Conservation (phyloP, 148 eudicot genomes). For the Pharnaceum exiguum region DNA sequence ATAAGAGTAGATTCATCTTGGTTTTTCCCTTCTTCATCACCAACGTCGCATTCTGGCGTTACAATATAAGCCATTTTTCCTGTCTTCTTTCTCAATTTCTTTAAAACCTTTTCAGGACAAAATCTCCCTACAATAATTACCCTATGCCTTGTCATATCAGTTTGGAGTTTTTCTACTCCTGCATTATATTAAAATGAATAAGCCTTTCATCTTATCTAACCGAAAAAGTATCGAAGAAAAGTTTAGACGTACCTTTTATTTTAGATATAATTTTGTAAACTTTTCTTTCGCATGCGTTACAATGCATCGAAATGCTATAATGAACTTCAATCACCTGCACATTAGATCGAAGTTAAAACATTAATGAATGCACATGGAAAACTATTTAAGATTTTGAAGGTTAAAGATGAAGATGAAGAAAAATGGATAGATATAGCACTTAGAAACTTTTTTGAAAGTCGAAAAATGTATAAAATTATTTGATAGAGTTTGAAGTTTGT, state of each 20-base stretch:
- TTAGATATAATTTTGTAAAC: constrained; percentile 30
- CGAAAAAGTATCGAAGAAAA: background rate
- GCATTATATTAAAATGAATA: no score
- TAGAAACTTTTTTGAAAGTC: no score
- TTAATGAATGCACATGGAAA: no score
- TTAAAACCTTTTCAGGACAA: constrained; percentile 20
- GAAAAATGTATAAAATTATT: no score
- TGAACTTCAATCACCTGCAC: constrained; percentile 25
- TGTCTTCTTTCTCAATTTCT: constrained; percentile 29
- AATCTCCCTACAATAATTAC: constrained; percentile 21
- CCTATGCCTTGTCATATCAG: constrained; percentile 27
- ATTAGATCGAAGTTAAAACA: no score
- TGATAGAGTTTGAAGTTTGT: no score
- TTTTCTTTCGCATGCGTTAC: constrained; percentile 35
- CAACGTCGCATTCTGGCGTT: background rate
- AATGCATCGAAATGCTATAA: constrained; percentile 28
- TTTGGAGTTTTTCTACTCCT: constrained; percentile 32
- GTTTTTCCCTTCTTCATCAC: background rate
- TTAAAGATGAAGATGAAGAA: no score
- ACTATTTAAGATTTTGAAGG: no score
- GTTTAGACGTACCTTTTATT: constrained; percentile 21
- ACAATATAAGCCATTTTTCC: constrained; percentile 17
- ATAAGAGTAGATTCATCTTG: background rate
- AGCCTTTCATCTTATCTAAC: no score
- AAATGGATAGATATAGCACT: no score